Base-by-base conservation (phyloP, 176 grass and related monocot species). In the Oryza coarctata region DNA sequence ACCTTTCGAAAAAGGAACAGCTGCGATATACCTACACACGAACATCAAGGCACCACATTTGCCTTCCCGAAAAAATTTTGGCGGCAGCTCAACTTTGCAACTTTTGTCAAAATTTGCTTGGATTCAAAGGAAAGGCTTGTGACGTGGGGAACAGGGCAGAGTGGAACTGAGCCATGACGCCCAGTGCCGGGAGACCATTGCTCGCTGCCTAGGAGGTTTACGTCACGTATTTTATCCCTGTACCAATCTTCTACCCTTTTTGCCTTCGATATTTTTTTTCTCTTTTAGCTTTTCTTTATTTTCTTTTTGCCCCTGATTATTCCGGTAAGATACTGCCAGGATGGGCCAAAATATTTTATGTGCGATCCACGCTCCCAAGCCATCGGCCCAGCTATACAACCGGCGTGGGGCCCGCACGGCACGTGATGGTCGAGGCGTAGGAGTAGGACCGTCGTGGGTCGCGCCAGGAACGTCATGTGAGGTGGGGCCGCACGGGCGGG, bases 51-150 rank as follows among this genome's bases (percentile, higher is more conserved):
- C 67, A 72, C 73, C 41, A 18, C 6, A 86, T 22, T 87, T 87
- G 39, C 29, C 30, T 78, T 58, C 49, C 79, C 40, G 22, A 63
- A 32, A 38, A 77, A 55, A 79, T 66, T 55, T 43, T 58, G 61
- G 62, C 34, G 45, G 31, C 61, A 33, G 61, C 77, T 68, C 9
- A 38, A 11, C 80, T 77, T 76, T 72, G 62, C 18, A 12, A n/a
- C 40, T 73, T 79, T 85, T 73, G 38, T 33, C 29, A 32, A 70
- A 65, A 66, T 80, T 89, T 86, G 88, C 89, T 91, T 91, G 83
- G 49, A 79, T 82, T 87, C 73, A 89, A 91, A 89, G 89, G 61
- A 83, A 91, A 87, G 83, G 82, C 38, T 71, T 25, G 71, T 3
- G 44, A 23, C 31, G 52, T 63, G 76, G 74, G 84, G 55, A 71